Percentiles rank a stretch among this genome's conserved stretches.
phyloP scores from a whole-genome alignment of 2,329 filamentous ascomycete species.

The Trichoderma citrinoviride region DNA sequence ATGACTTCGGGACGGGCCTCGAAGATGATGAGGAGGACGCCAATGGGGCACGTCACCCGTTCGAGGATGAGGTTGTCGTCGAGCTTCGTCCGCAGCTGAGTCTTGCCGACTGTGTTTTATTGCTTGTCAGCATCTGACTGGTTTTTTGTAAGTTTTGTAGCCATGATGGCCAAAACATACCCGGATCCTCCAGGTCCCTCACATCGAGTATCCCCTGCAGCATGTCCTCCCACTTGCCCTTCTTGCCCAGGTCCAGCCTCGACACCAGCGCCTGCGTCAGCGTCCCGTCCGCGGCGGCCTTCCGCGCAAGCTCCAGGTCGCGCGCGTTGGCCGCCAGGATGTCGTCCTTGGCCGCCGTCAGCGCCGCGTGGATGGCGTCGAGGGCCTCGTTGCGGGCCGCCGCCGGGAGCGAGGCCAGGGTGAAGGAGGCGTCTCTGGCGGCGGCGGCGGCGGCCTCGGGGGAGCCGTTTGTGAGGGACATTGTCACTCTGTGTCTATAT shows the following conservation, averaged over 20 bases:
- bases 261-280: slow-evolving; percentile 83
- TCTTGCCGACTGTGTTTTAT: slow-evolving; percentile 75
- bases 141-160: background rate
- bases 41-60: slow-evolving; percentile 89
- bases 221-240: slow-evolving; percentile 98
- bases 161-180: slow-evolving; percentile 49
- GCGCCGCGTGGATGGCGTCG: slow-evolving; percentile 75
- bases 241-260: slow-evolving; percentile 78
- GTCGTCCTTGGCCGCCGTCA: slow-evolving; percentile 64
- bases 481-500: slow-evolving; percentile 35
- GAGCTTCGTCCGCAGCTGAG: slow-evolving; percentile 78
- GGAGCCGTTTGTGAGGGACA: slow-evolving; percentile 88
- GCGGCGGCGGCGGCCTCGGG: slow-evolving; percentile 73
- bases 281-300: slow-evolving; percentile 70
- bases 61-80: slow-evolving; percentile 85
- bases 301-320: slow-evolving; percentile 72
- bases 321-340: slow-evolving; percentile 85
- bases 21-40: slow-evolving; percentile 97
- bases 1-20: slow-evolving; percentile 97
- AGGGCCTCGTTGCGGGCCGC: slow-evolving; percentile 80
- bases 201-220: slow-evolving; percentile 92
- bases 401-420: slow-evolving; percentile 74
- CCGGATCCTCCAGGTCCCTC: slow-evolving; percentile 76
- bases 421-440: slow-evolving; percentile 78
- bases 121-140: background rate